Percentiles rank a stretch among this genome's conserved stretches.
Conservation (phyloP, 2,329 filamentous ascomycete species). For the Microsporum ferrugineum region DNA sequence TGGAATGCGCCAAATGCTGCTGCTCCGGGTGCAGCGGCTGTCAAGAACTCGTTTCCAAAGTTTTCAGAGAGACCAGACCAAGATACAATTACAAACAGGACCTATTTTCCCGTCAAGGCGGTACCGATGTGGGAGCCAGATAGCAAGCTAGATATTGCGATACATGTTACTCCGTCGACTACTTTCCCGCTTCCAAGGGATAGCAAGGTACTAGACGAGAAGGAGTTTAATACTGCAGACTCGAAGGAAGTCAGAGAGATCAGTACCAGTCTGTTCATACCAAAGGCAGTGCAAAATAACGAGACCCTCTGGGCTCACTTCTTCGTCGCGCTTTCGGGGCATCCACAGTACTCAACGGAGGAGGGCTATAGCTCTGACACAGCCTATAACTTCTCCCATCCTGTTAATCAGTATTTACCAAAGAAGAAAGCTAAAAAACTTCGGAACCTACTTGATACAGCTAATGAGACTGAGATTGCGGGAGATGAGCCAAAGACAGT, state of each 20-base stretch:
- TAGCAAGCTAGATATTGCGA: slow-evolving; percentile 65
- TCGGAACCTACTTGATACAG: slow-evolving; percentile 61
- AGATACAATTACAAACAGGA: slow-evolving; percentile 48
- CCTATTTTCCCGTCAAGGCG: slow-evolving; percentile 55
- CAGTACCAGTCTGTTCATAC: slow-evolving; percentile 66
- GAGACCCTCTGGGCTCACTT: slow-evolving; percentile 93
- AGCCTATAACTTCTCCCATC: slow-evolving; percentile 73
- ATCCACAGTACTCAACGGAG: slow-evolving; percentile 61
- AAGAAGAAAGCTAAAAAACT: slow-evolving; percentile 87
- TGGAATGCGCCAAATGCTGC: slow-evolving; percentile 21
- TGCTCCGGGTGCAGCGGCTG: slow-evolving; percentile 11
- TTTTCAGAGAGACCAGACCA: slow-evolving; percentile 53
- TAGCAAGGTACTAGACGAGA: slow-evolving; percentile 61
- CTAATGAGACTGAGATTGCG: slow-evolving; percentile 38
- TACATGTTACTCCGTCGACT: slow-evolving; percentile 71
- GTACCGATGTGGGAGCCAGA: slow-evolving; percentile 81
- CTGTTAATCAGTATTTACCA: slow-evolving; percentile 76
- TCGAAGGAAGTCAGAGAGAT: slow-evolving; percentile 66
- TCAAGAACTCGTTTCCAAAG: slow-evolving; percentile 41
- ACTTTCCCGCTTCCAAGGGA: slow-evolving; percentile 54
- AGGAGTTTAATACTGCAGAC: slow-evolving; percentile 65
- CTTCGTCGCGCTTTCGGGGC: slow-evolving; percentile 68
- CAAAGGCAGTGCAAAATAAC: slow-evolving; percentile 72
- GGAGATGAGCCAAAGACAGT: slow-evolving; percentile 50
- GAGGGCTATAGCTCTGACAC: slow-evolving; percentile 60